These are phyloP conservation scores for Citrullus mucosospermus DNA, from an alignment of 306 rosid species.

Conservation along the genomic window DNA sequence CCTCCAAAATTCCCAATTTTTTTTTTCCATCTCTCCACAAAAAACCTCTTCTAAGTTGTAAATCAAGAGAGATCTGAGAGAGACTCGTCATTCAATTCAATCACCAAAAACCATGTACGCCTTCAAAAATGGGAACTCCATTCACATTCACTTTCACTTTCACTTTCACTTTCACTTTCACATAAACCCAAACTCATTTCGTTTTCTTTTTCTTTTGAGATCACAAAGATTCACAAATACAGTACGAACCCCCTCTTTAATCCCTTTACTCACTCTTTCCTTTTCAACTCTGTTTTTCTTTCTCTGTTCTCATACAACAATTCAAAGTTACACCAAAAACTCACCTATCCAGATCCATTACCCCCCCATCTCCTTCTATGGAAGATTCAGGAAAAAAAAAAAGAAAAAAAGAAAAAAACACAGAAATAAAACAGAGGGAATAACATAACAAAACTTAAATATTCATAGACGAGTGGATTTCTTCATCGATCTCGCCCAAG, in stretches of 20 bases:
- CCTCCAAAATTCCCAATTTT: conserved; percentile 8
- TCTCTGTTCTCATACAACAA: neutral
- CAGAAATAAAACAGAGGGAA: neutral
- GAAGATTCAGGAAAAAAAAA: neutral
- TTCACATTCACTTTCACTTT: neutral
- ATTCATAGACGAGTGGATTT: neutral
- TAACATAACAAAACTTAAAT: neutral
- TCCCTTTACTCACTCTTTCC: neutral
- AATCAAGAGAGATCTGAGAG: conserved; percentile 25
- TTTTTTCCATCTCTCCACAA: neutral
- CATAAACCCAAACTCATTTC: neutral
- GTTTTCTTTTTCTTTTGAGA: neutral
- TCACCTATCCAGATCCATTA: neutral
- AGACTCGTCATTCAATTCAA: conserved; percentile 15
- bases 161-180: neutral
- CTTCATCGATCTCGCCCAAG: neutral
- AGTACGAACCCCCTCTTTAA: neutral
- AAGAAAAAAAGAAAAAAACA: neutral
- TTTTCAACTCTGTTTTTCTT: neutral
- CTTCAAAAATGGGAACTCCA: neutral
- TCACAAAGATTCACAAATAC: neutral
- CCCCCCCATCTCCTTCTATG: neutral
- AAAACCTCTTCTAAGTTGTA: neutral
- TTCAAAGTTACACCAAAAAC: neutral
- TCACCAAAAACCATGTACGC: neutral